These are phyloP conservation scores for Geotrichum citri-aurantii DNA, from an alignment of 1,139 yeast species.

Conservation along the genomic window DNA sequence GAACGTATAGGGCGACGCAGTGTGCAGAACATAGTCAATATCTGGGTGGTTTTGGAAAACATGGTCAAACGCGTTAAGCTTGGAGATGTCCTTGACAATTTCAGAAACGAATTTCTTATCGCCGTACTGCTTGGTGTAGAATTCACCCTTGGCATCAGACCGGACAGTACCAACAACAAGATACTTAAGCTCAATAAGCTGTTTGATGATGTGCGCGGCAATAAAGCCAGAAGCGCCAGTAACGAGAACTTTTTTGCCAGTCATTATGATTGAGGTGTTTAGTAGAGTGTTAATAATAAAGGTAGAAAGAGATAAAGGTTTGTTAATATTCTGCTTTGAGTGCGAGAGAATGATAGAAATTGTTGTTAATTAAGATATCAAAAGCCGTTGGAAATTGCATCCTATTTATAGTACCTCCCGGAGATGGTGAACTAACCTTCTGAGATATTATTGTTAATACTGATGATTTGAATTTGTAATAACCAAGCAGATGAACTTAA, in stretches of 20 bases:
- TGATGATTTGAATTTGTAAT: too few relatives aligned
- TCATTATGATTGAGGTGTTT: background rate
- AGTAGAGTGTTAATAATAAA: background rate
- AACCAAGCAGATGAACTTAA: too few relatives aligned
- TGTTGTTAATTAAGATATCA: too few relatives aligned
- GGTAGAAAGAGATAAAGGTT: background rate
- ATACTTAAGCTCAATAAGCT: conserved; percentile 38
- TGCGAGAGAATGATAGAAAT: too few relatives aligned
- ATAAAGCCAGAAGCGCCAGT: conserved; percentile 59
- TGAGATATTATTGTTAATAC: too few relatives aligned
- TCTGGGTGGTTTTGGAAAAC: conserved; percentile 37
- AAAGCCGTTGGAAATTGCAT: too few relatives aligned
- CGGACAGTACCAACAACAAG: conserved; percentile 57
- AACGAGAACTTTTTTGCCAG: conserved; percentile 38
- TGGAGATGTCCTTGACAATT: conserved; percentile 41
- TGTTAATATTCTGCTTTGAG: too few relatives aligned
- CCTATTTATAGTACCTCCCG: too few relatives aligned
- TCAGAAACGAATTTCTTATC: conserved; percentile 31
- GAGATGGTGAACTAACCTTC: too few relatives aligned
- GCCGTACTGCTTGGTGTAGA: conserved; percentile 32
- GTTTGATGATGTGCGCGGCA: conserved; percentile 45
- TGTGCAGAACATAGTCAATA: conserved; percentile 38
- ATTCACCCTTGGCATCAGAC: conserved; percentile 45
- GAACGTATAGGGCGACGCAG: conserved; percentile 41
- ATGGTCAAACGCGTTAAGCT: conserved; percentile 37